phyloP scores from a whole-genome alignment of 2,329 filamentous ascomycete species.

The Penicillium italicum region DNA sequence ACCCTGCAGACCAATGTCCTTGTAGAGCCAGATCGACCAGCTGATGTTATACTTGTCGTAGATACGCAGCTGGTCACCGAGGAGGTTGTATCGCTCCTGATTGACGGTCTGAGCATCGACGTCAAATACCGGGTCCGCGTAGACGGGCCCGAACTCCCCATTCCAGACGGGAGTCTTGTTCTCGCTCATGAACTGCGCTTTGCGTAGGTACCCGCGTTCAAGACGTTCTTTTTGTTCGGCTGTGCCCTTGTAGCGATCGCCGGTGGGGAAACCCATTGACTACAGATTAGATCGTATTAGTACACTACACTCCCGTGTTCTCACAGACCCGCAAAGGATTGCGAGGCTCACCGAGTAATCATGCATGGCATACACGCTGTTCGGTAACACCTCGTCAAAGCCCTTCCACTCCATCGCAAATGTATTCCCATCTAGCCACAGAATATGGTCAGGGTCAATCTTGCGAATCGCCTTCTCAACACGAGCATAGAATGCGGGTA shows the following conservation, averaged over 20 bases:
- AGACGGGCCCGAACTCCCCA: constrained; percentile 52
- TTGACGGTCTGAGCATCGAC: constrained; percentile 41
- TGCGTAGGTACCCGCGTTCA: constrained; percentile 45
- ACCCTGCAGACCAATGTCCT: constrained; percentile 56
- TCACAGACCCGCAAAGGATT: not conserved
- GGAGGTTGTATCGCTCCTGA: constrained; percentile 45
- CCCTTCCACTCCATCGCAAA: constrained; percentile 47
- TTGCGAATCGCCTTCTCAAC: constrained; percentile 47
- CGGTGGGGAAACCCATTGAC: constrained; percentile 44
- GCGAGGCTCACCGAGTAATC: constrained; percentile 37
- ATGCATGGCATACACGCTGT: constrained; percentile 47
- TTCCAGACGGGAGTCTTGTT: constrained; percentile 50
- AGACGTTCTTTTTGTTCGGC: constrained; percentile 41
- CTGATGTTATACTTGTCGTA: constrained; percentile 52
- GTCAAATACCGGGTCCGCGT: constrained; percentile 29
- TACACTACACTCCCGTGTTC: not conserved
- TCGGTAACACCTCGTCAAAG: constrained; percentile 44
- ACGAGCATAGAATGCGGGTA: constrained; percentile 47
- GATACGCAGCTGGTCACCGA: constrained; percentile 49
- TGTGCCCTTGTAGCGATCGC: constrained; percentile 42
- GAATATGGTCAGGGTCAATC: constrained; percentile 47
- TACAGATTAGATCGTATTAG: not conserved
- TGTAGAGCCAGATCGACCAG: constrained; percentile 61
- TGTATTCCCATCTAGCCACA: constrained; percentile 47
- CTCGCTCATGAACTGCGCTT: constrained; percentile 47